Evolutionary conservation across 148 eudicot species (phyloP).

Genomic region (Spergularia marina): DNA sequence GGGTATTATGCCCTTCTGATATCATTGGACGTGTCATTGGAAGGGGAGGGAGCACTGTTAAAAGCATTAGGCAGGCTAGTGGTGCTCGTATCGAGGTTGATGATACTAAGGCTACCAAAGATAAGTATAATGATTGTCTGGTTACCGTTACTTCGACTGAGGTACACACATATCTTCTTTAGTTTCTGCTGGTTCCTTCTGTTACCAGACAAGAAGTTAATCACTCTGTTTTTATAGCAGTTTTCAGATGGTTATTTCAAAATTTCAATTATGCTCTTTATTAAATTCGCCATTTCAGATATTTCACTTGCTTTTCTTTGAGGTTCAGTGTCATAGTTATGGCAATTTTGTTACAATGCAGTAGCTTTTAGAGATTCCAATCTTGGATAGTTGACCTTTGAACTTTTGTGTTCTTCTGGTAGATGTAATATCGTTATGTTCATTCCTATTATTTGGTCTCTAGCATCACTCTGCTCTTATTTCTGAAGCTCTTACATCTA

Average conservation of each 20-base stretch:
- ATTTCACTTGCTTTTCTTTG: too few relatives aligned
- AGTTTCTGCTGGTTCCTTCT: background rate
- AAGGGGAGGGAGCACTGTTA: constrained; percentile 75
- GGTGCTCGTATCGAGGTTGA: constrained; percentile 85
- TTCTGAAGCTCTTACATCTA: background rate
- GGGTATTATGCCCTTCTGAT: constrained; percentile 73
- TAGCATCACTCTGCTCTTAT: background rate
- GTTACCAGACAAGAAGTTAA: background rate
- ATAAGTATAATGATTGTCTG: constrained; percentile 54
- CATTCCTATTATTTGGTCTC: background rate
- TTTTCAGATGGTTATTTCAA: too few relatives aligned
- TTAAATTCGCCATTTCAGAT: too few relatives aligned
- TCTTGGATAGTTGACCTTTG: background rate
- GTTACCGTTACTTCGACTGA: constrained; percentile 61
- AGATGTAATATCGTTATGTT: background rate
- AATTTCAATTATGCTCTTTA: too few relatives aligned
- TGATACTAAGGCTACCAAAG: constrained; percentile 44
- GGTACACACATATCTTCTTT: constrained; percentile 34
- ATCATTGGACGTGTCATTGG: constrained; percentile 97
- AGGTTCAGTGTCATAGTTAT: too few relatives aligned
- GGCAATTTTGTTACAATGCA: too few relatives aligned
- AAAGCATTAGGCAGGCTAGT: constrained; percentile 75
- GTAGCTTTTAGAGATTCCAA: too few relatives aligned
- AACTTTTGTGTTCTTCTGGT: background rate
- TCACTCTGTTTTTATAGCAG: too few relatives aligned